phyloP scores from a whole-genome alignment of 495 filamentous ascomycete genomes.

The Podospora conica region DNA sequence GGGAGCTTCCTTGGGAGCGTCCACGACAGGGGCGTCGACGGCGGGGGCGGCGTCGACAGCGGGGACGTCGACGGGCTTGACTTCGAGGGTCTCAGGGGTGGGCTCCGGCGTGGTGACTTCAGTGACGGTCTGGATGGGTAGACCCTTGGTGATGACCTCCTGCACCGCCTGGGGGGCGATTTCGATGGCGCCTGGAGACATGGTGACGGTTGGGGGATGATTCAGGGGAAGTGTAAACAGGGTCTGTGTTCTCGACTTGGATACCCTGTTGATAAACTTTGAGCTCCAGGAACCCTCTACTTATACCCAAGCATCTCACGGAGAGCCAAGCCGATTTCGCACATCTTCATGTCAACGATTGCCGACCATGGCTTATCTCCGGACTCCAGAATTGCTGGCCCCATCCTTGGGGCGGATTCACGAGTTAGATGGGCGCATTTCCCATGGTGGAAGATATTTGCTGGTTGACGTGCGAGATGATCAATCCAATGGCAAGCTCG shows the following conservation, averaged over 20 bases:
- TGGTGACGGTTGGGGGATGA: constrained; percentile 8
- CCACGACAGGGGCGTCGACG: background rate
- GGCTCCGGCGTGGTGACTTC: constrained; percentile 3
- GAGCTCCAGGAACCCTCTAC: background rate
- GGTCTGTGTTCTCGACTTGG: background rate
- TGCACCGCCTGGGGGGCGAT: constrained; percentile 17
- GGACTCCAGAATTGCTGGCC: background rate
- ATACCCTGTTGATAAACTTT: background rate
- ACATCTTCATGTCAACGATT: background rate
- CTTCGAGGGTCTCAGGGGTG: constrained; percentile 8
- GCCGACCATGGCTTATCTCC: background rate
- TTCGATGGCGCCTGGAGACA: constrained; percentile 31
- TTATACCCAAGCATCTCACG: background rate
- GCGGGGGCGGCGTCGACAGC: background rate
- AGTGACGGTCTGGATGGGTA: constrained; percentile 13
- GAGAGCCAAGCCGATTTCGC: background rate
- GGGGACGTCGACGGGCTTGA: constrained; percentile 3
- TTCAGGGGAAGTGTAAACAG: background rate
- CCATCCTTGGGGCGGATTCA: background rate
- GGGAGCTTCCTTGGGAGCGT: background rate
- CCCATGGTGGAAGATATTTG: constrained; percentile 19
- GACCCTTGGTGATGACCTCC: constrained; percentile 25
- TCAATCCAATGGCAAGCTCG: constrained; percentile 1
- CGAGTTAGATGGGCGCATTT: background rate
- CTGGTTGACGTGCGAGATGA: constrained; percentile 20